Evolutionary conservation across 306 rosid species (phyloP).

Genomic region (Carpinus viminea): DNA sequence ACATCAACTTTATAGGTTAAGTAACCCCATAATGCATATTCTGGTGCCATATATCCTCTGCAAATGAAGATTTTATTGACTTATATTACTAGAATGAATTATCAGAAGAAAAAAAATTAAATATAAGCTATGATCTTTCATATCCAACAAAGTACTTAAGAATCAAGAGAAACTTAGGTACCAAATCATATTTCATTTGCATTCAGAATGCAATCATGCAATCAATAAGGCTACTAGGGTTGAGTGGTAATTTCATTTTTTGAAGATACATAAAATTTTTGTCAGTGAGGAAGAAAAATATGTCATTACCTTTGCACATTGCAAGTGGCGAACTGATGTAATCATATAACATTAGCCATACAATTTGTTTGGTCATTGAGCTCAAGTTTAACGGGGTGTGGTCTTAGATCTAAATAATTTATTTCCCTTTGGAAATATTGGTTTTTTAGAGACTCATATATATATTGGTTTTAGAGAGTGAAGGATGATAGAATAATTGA

Average conservation of each 20-base stretch:
- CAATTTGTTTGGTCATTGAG: neutral
- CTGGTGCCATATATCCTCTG: constrained; percentile 83
- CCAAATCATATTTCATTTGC: neutral
- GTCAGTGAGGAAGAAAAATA: neutral
- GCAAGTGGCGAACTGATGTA: neutral
- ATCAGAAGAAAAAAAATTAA: too few relatives aligned
- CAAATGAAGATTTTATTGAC: neutral
- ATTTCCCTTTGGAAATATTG: too few relatives aligned
- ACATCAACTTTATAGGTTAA: constrained; percentile 60
- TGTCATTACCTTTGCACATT: neutral
- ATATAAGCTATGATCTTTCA: neutral
- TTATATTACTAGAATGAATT: neutral
- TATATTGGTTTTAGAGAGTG: too few relatives aligned
- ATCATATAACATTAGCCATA: neutral
- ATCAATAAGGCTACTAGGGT: too few relatives aligned
- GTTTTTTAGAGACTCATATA: too few relatives aligned
- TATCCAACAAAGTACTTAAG: neutral
- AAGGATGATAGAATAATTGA: too few relatives aligned
- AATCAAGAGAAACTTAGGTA: neutral
- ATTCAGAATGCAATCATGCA: neutral
- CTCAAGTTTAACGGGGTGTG: neutral
- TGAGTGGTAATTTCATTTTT: too few relatives aligned
- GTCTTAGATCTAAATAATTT: too few relatives aligned
- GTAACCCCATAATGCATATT: constrained; percentile 68
- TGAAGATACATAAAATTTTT: too few relatives aligned